Percentiles rank a stretch among this genome's conserved stretches.
Conservation (phyloP, 2,329 filamentous ascomycete genomes). For the Exophiala dermatitidis region DNA sequence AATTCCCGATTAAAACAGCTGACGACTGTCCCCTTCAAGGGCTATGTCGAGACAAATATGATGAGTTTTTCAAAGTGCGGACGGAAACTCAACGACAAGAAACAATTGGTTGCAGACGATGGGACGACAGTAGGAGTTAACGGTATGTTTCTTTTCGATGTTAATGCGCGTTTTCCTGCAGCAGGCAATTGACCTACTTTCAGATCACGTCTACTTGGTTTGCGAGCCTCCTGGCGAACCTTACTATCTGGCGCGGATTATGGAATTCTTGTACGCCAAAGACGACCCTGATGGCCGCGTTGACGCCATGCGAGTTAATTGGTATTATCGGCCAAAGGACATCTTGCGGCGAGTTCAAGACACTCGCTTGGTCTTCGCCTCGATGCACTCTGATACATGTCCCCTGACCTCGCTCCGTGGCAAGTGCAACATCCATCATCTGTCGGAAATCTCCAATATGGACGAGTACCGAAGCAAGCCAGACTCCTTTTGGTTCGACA, state of each 20-base stretch:
- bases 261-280: slow-evolving; percentile 87
- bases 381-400: slow-evolving; percentile 97
- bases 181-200: slow-evolving; percentile 18
- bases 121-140: slow-evolving; percentile 76
- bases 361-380: slow-evolving; percentile 84
- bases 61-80: slow-evolving; percentile 73
- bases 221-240: slow-evolving; percentile 96
- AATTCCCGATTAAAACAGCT: slow-evolving; percentile 31
- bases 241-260: slow-evolving; percentile 94
- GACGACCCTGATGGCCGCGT: slow-evolving; percentile 67
- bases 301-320: slow-evolving; percentile 87
- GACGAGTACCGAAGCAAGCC: slow-evolving; percentile 76
- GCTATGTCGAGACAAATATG: slow-evolving; percentile 64
- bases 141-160: slow-evolving; percentile 49
- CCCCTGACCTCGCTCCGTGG: slow-evolving; percentile 87
- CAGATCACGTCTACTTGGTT: slow-evolving; percentile 87
- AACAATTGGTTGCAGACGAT: slow-evolving; percentile 80
- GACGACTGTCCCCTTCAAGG: slow-evolving; percentile 26
- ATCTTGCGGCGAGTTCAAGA: slow-evolving; percentile 88
- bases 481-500: slow-evolving; percentile 94
- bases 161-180: neutral
- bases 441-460: slow-evolving; percentile 73
- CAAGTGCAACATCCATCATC: slow-evolving; percentile 85
- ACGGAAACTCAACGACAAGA: slow-evolving; percentile 58
- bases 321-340: slow-evolving; percentile 96